Conservation (phyloP, 75 land plant species). For the Cupressus sempervirens region DNA sequence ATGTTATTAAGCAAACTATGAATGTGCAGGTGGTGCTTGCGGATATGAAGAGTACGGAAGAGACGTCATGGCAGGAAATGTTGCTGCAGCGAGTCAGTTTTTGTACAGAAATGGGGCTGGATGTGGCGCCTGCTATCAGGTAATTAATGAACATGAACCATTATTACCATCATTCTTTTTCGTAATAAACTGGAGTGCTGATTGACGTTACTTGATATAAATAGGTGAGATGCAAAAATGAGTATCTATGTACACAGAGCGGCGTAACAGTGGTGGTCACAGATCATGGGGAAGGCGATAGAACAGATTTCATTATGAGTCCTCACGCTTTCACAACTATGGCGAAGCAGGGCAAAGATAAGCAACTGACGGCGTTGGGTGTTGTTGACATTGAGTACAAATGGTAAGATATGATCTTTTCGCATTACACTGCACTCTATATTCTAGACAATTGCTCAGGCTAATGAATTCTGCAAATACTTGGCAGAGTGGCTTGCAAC, state of each 20-base stretch:
- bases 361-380: slow-evolving; percentile 32
- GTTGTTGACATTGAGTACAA: slow-evolving; percentile 45
- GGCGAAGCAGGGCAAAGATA: slow-evolving; percentile 26
- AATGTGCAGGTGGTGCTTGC: slow-evolving; percentile 31
- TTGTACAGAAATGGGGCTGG: slow-evolving; percentile 35
- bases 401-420: not conserved
- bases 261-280: slow-evolving; percentile 45
- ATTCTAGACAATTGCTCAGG: not conserved
- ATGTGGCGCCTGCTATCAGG: slow-evolving; percentile 56
- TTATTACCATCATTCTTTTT: too few relatives aligned
- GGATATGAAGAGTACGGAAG: slow-evolving; percentile 44
- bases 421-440: not conserved
- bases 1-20: not conserved
- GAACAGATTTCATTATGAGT: slow-evolving; percentile 53
- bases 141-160: not conserved
- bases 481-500: slow-evolving; percentile 23
- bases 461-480: too few relatives aligned
- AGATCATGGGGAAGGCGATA: slow-evolving; percentile 41
- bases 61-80: slow-evolving; percentile 29
- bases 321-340: slow-evolving; percentile 28
- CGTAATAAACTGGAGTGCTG: too few relatives aligned
- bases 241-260: slow-evolving; percentile 26
- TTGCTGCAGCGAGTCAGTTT: slow-evolving; percentile 32
- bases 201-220: not conserved
- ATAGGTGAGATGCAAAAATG: slow-evolving; percentile 16